Base-by-base conservation (phyloP, 2,329 filamentous ascomycete species). In the Ophiostoma perfectum region DNA sequence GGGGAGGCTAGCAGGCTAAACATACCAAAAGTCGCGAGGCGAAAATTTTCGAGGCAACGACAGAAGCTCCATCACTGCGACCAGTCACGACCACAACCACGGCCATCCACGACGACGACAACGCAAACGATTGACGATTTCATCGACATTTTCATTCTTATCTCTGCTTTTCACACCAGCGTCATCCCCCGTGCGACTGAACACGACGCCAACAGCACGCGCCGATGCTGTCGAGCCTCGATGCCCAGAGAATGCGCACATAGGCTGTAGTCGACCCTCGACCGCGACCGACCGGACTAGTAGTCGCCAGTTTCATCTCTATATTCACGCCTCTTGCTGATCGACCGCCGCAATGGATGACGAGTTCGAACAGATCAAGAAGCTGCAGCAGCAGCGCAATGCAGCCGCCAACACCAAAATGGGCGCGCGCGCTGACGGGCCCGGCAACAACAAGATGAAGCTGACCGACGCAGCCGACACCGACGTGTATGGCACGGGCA, bases 321-420 rank as follows among this genome's bases (percentile, higher is more conserved):
- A 3, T 7, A 41, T 18, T 42, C 14, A 42, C 3, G n/a, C 18
- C 42, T 11, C 39, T 18, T n/a, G 6, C 18, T 12, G 49, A 47
- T 41, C 18, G 16, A 18, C 49, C 45, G 14, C 39, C 45, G 9
- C 7, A 38, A 64, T 47, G 58, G 47, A 55, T 41, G 18, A 58
- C 80, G 92, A 96, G 80, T 95, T 96, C 80, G 91, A 95, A 77
- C 86, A 89, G 76, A 90, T 96, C 80, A 89, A 89, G 81, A 90
- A 89, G 83, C 89, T 94, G 77, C 93, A 97, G 84, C 89, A 90
- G 80, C 93, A 96, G 90, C 92, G 93, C 78, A 96, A 96, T 80
- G 90, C 90, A 78, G 84, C 86, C 75, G 86, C 90, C 75, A 87
- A 89, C 75, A 84, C 83, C 72, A 95, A 92, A 83, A 93, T 93